phyloP scores from a whole-genome alignment of 495 filamentous ascomycete genomes.

The Coniosporium apollinis region DNA sequence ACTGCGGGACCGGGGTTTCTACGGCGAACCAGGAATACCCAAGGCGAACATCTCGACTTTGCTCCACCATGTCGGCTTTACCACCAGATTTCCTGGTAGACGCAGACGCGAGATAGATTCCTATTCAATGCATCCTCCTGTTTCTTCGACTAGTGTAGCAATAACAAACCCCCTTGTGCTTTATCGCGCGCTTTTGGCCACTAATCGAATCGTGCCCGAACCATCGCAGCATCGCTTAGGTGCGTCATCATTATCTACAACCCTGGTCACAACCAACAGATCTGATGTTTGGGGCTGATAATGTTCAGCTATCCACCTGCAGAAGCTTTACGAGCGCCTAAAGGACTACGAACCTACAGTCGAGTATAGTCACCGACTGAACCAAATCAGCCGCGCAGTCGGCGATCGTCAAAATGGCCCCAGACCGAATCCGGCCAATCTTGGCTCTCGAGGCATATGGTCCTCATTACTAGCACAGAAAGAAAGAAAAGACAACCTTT shows the following conservation, averaged over 20 bases:
- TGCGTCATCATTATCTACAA: conserved; percentile 8
- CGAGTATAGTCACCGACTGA: conserved; percentile 41
- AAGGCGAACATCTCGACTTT: too few relatives aligned
- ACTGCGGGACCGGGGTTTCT: too few relatives aligned
- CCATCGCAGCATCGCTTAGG: conserved; percentile 44
- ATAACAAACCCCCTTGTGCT: conserved; percentile 60
- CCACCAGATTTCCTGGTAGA: too few relatives aligned
- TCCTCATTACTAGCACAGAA: conserved; percentile 20
- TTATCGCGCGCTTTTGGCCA: conserved; percentile 44
- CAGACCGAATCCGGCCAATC: too few relatives aligned
- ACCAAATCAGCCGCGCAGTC: conserved; percentile 31
- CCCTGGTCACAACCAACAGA: conserved; percentile 1
- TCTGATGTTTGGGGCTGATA: background rate
- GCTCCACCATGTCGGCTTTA: too few relatives aligned
- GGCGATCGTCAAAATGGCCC: too few relatives aligned
- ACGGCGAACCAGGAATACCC: too few relatives aligned
- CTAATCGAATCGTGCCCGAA: conserved; percentile 41
- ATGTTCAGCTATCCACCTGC: conserved; percentile 39
- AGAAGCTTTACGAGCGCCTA: conserved; percentile 46
- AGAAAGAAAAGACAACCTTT: conserved; percentile 31
- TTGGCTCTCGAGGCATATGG: conserved; percentile 16
- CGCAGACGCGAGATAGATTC: too few relatives aligned
- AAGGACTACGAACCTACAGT: conserved; percentile 51
- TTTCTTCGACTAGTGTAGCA: conserved; percentile 27
- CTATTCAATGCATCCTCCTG: conserved; percentile 14